These are phyloP conservation scores for Isabelozyma heimii DNA, from an alignment of 805 yeast species.

Conservation along the genomic window DNA sequence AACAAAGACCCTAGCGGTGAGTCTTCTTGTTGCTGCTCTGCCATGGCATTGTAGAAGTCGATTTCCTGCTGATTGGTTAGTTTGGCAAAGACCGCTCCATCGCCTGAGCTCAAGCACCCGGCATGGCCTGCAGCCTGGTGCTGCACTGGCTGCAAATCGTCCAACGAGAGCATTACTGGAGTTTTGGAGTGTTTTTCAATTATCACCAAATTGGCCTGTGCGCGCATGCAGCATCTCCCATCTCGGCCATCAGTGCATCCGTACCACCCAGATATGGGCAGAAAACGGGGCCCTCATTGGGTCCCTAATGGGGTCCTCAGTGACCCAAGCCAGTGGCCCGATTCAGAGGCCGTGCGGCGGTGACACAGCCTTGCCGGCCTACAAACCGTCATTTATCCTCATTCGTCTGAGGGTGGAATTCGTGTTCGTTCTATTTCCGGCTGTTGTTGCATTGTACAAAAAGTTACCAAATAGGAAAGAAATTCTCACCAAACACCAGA, in stretches of 20 bases:
- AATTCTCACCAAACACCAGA: neutral
- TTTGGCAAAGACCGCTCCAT: constrained; percentile 71
- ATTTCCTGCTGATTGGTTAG: constrained; percentile 63
- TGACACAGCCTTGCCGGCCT: no score
- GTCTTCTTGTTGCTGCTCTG: constrained; percentile 16
- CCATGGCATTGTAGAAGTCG: constrained; percentile 59
- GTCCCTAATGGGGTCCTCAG: no score
- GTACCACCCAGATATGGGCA: no score
- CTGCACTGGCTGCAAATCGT: constrained; percentile 10
- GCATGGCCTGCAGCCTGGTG: constrained; percentile 94
- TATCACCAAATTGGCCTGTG: no score
- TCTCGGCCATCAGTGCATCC: no score
- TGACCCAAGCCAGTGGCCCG: no score
- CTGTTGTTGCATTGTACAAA: neutral
- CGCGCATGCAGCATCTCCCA: no score
- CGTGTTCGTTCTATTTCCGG: neutral
- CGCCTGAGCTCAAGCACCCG: constrained; percentile 61
- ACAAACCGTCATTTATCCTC: no score
- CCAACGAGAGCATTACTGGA: neutral
- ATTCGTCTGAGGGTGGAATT: neutral
- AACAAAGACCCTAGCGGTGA: constrained; percentile 32
- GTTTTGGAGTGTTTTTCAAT: no score
- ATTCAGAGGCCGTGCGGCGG: no score
- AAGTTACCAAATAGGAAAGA: neutral
- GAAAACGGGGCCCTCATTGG: no score